phyloP scores from a whole-genome alignment of 805 yeast genomes.

The Candida morakotiae region DNA sequence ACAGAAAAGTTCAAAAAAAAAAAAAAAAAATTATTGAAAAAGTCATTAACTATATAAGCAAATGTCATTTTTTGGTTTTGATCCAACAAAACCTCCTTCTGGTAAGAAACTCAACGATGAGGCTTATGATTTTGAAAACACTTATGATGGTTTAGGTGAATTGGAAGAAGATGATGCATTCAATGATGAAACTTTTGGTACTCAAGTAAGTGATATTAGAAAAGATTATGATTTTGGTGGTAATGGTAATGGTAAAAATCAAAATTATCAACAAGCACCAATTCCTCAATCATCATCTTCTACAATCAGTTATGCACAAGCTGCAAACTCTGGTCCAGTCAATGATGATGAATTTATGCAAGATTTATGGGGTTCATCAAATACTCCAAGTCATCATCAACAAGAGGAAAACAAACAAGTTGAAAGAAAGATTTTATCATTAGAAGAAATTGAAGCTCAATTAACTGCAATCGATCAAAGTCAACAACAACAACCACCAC shows the following conservation, averaged over 20 bases:
- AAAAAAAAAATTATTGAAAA: neutral
- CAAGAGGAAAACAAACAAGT: constrained; percentile 8
- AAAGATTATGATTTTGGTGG: constrained; percentile 64
- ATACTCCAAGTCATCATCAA: constrained; percentile 29
- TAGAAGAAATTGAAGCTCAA: constrained; percentile 84
- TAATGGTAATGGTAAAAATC: constrained; percentile 10
- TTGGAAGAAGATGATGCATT: constrained; percentile 73
- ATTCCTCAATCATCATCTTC: constrained; percentile 10
- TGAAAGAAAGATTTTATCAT: constrained; percentile 54
- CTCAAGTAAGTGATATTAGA: constrained; percentile 41
- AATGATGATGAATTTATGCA: constrained; percentile 45
- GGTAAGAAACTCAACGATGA: constrained; percentile 18
- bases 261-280: constrained; percentile 8
- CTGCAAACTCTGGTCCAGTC: constrained; percentile 28
- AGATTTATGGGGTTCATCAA: constrained; percentile 40
- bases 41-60: neutral
- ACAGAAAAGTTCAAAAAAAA: no score
- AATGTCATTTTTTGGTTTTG: constrained; percentile 71
- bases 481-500: no score
- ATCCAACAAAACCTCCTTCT: constrained; percentile 40
- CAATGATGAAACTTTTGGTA: constrained; percentile 77
- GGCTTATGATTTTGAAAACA: constrained; percentile 73
- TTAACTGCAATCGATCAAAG: constrained; percentile 44
- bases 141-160: constrained; percentile 76
- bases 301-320: constrained; percentile 38